A percentile compares a stretch with the other conserved stretches of the same genome.
Conservation (phyloP, 352 stramenopile genomes). For the Pythium grandisporangium region DNA sequence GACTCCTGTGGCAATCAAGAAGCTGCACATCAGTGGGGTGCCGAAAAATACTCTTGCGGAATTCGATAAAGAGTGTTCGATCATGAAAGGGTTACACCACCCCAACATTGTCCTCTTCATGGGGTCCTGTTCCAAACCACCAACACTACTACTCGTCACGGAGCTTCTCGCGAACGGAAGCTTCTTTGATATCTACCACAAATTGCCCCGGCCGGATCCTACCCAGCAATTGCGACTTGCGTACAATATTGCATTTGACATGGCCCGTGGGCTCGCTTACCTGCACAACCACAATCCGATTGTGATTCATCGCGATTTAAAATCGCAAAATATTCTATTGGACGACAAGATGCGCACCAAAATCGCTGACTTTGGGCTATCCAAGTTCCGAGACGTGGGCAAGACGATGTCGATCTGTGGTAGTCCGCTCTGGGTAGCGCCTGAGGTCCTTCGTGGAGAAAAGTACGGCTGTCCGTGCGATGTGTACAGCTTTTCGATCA, state of each 20-base stretch:
- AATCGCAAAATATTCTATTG: constrained; percentile 73
- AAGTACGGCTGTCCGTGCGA: constrained; percentile 78
- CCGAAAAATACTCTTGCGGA: constrained; percentile 75
- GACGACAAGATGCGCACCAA: constrained; percentile 83
- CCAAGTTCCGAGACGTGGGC: constrained; percentile 77
- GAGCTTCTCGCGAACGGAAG: constrained; percentile 85
- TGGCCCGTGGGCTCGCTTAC: constrained; percentile 93
- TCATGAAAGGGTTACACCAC: constrained; percentile 90
- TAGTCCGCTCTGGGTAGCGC: constrained; percentile 71
- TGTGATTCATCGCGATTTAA: constrained; percentile 94
- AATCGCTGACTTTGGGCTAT: constrained; percentile 76
- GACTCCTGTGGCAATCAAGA: constrained; percentile 78
- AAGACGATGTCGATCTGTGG: constrained; percentile 86
- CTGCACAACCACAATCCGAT: constrained; percentile 96
- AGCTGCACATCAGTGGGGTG: constrained; percentile 67
- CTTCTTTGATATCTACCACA: constrained; percentile 87
- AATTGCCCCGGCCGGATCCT: constrained; percentile 42
- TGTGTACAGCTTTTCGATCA: constrained; percentile 87
- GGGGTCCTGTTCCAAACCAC: constrained; percentile 94
- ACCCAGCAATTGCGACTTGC: constrained; percentile 51
- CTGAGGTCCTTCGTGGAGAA: constrained; percentile 69
- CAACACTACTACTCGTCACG: constrained; percentile 93
- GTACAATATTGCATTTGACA: constrained; percentile 82
- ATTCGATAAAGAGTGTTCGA: constrained; percentile 79
- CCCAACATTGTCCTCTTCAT: constrained; percentile 98